Evolutionary conservation across 169 alveolate species (phyloP).

Genomic region (Eimeria sp.): DNA sequence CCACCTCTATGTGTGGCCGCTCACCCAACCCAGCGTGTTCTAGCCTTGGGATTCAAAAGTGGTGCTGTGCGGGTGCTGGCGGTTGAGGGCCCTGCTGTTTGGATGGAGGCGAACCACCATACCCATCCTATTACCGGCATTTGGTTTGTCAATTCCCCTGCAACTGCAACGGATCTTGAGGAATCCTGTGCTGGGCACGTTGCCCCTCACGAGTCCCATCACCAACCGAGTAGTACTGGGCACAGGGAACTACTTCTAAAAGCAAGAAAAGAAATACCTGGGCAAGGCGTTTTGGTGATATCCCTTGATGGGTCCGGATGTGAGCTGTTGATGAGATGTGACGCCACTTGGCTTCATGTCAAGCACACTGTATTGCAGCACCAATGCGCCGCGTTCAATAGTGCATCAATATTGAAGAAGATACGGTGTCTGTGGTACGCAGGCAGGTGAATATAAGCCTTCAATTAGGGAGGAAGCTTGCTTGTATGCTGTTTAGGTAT

Average conservation of each 20-base stretch:
- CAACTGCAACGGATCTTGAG: neutral
- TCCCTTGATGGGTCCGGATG: conserved; percentile 49
- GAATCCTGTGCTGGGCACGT: conserved; percentile 19
- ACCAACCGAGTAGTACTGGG: neutral
- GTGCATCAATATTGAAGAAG: neutral
- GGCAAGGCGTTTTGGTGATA: conserved; percentile 39
- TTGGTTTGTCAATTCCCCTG: conserved; percentile 56
- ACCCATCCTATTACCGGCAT: conserved; percentile 56
- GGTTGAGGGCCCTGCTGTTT: conserved; percentile 74
- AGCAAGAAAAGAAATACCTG: neutral
- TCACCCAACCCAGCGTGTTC: conserved; percentile 78
- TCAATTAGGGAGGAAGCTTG: neutral
- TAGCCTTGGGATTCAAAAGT: conserved; percentile 79
- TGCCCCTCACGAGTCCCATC: neutral
- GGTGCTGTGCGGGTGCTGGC: conserved; percentile 81
- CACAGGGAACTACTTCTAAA: conserved; percentile 6
- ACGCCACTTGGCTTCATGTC: neutral
- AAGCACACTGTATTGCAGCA: neutral
- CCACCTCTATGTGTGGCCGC: conserved; percentile 75
- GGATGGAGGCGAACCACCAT: conserved; percentile 81
- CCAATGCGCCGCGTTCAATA: neutral
- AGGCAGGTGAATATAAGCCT: neutral
- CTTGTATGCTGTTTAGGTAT: neutral
- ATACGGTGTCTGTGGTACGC: neutral
- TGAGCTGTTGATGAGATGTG: neutral